These are phyloP conservation scores for Jatropha curcas DNA, from an alignment of 345 rosid species.

Conservation along the genomic window DNA sequence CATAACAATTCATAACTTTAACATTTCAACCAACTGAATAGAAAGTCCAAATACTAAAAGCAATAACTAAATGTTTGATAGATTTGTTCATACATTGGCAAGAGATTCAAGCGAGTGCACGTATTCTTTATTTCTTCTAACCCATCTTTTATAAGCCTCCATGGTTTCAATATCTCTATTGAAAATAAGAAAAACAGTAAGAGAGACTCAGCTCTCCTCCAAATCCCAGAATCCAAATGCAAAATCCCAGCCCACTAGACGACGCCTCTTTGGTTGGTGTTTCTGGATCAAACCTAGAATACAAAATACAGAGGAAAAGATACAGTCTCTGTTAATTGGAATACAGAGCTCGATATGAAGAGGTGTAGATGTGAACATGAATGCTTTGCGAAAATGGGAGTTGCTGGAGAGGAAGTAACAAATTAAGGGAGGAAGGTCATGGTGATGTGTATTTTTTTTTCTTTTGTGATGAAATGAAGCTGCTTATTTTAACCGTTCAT, in stretches of 20 bases:
- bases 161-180: slow-evolving; percentile 38
- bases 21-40: neutral
- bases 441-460: neutral
- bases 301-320: neutral
- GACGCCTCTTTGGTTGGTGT: neutral
- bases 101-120: slow-evolving; percentile 89
- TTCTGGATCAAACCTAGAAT: slow-evolving; percentile 18
- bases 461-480: neutral
- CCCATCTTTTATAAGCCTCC: slow-evolving; percentile 94
- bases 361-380: neutral
- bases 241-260: neutral
- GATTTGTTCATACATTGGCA: slow-evolving; percentile 61
- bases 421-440: neutral
- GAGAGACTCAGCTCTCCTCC: slow-evolving; percentile 12
- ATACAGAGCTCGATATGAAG: neutral
- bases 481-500: no score
- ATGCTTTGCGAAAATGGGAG: neutral
- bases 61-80: no score
- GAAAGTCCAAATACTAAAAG: neutral
- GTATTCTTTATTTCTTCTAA: slow-evolving; percentile 78
- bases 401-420: neutral
- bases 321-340: neutral
- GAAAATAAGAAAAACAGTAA: neutral
- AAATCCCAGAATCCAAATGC: neutral
- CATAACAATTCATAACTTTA: neutral